Conservation (phyloP, 2,329 filamentous ascomycete genomes). For the Dactylellina sp. region DNA sequence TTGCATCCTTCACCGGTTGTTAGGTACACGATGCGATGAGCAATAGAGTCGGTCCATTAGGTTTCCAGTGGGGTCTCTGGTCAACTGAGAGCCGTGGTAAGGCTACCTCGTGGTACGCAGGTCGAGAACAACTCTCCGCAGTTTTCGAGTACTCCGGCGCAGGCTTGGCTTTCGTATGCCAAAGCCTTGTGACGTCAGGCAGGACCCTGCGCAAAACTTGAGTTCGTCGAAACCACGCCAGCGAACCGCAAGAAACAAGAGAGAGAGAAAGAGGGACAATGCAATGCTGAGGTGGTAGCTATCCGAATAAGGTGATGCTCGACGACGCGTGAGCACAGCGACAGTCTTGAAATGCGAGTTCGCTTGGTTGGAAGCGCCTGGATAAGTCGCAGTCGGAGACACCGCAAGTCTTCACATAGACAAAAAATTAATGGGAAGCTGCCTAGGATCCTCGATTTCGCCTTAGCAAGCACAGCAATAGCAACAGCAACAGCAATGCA, state of each 20-base stretch:
- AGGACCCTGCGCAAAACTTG: slow-evolving; percentile 14
- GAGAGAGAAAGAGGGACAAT: background rate
- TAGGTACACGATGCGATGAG: slow-evolving; percentile 20
- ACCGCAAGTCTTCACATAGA: too few species aligned
- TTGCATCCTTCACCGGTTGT: slow-evolving; percentile 19
- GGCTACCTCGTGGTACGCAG: background rate
- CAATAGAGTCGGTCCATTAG: background rate
- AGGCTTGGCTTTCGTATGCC: slow-evolving; percentile 52
- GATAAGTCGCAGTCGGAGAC: too few species aligned
- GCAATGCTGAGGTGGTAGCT: too few species aligned
- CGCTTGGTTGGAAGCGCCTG: too few species aligned
- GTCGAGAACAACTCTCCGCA: too few species aligned
- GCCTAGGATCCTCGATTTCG: too few species aligned
- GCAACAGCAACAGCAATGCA: too few species aligned
- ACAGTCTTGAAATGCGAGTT: too few species aligned
- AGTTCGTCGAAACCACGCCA: background rate
- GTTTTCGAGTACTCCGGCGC: slow-evolving; percentile 3
- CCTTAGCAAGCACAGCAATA: too few species aligned
- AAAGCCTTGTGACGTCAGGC: slow-evolving; percentile 42
- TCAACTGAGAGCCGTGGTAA: slow-evolving; percentile 1
- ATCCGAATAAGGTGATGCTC: too few species aligned
- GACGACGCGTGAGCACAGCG: background rate
- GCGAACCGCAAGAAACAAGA: background rate
- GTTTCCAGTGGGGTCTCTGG: background rate
- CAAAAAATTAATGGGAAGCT: too few species aligned